These are phyloP conservation scores for Eimeria falciformis DNA, from an alignment of 169 alveolate species.

Conservation along the genomic window DNA sequence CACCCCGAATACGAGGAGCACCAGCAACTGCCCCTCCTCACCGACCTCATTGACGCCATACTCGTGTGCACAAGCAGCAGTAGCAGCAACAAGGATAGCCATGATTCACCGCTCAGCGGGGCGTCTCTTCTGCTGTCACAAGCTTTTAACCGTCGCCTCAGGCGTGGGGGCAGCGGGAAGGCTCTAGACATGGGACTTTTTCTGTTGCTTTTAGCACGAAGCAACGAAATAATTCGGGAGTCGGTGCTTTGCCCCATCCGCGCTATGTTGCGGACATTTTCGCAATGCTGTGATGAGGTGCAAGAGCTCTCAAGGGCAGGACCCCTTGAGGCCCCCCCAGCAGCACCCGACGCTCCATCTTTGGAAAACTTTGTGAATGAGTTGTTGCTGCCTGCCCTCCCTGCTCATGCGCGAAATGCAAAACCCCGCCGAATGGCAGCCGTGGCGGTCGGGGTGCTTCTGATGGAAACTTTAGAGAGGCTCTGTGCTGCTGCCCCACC, in stretches of 20 bases:
- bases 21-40: constrained; percentile 35
- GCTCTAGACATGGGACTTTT: constrained; percentile 35
- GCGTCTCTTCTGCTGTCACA: constrained; percentile 48
- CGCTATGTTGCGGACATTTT: background rate
- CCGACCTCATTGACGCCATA: constrained; percentile 58
- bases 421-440: constrained; percentile 71
- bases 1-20: background rate
- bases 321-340: constrained; percentile 7
- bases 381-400: constrained; percentile 66
- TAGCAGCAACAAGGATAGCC: background rate
- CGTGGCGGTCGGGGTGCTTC: constrained; percentile 63
- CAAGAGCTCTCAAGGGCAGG: background rate
- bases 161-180: constrained; percentile 50
- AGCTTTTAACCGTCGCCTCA: constrained; percentile 49
- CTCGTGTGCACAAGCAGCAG: constrained; percentile 38
- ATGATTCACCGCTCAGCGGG: constrained; percentile 25
- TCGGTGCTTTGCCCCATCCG: constrained; percentile 60
- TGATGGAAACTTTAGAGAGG: constrained; percentile 68
- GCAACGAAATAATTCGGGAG: constrained; percentile 35
- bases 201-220: constrained; percentile 45
- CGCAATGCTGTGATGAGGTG: background rate
- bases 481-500: constrained; percentile 61
- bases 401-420: constrained; percentile 63
- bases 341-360: background rate
- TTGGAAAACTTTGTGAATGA: constrained; percentile 57